Conservation (phyloP, 2,329 filamentous ascomycete species). For the Ramularia endophylla region DNA sequence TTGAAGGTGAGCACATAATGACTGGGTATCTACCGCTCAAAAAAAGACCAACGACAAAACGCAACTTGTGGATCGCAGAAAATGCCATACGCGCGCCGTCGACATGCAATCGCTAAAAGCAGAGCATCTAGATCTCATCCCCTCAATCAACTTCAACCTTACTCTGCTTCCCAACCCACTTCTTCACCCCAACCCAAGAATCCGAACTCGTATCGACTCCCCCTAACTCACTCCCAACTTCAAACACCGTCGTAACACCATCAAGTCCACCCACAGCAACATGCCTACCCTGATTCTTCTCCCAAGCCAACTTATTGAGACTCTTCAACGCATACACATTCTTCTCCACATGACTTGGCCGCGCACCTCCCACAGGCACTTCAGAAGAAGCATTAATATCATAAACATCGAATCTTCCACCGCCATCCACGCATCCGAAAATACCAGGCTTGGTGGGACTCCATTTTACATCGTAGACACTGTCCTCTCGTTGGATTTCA, state of each 20-base stretch:
- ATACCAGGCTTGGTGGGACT: slow-evolving; percentile 90
- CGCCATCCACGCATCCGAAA: slow-evolving; percentile 90
- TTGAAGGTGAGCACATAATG: no score
- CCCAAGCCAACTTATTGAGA: slow-evolving; percentile 92
- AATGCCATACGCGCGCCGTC: no score
- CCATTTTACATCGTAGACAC: slow-evolving; percentile 96
- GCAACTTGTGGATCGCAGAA: no score
- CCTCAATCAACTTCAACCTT: slow-evolving; percentile 22
- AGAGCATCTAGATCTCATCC: no score
- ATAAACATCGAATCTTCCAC: slow-evolving; percentile 89
- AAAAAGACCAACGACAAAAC: no score
- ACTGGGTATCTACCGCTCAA: no score
- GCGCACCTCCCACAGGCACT: slow-evolving; percentile 75
- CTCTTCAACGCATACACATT: slow-evolving; percentile 54
- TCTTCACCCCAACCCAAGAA: slow-evolving; percentile 89
- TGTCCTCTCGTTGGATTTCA: slow-evolving; percentile 88
- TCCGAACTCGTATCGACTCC: slow-evolving; percentile 78
- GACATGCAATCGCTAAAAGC: no score
- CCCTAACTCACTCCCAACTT: slow-evolving; percentile 75
- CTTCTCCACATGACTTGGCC: slow-evolving; percentile 33
- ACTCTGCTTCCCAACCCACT: slow-evolving; percentile 58
- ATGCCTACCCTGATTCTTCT: slow-evolving; percentile 77
- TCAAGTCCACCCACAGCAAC: slow-evolving; percentile 90
- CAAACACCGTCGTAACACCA: slow-evolving; percentile 84
- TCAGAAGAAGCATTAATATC: slow-evolving; percentile 90